Evolutionary conservation across 2,329 filamentous ascomycete genomes (phyloP).

Genomic region (Colletotrichum truncatum): DNA sequence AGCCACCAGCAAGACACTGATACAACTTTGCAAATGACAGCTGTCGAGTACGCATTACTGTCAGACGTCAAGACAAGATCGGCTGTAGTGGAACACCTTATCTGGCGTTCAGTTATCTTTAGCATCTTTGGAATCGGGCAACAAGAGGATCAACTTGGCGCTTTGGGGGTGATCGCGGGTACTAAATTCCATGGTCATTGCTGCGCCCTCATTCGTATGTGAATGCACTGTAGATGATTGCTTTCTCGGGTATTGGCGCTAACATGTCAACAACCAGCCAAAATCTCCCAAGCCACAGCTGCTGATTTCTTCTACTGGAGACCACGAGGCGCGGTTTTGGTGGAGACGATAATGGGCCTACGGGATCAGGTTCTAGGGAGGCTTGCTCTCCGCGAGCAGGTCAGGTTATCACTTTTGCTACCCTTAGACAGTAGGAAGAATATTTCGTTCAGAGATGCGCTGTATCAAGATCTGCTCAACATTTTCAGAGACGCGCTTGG

Average conservation of each 20-base stretch:
- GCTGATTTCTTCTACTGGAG: not conserved
- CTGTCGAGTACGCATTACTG: not conserved
- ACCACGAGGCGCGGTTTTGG: not conserved
- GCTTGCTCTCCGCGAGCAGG: not conserved
- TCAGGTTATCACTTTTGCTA: not conserved
- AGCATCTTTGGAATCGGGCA: not conserved
- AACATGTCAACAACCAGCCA: not conserved
- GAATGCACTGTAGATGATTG: not conserved
- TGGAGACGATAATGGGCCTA: not conserved
- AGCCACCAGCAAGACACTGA: not conserved
- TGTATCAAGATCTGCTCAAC: not conserved
- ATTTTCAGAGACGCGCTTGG: not conserved
- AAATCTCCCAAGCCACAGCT: not conserved
- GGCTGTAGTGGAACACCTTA: not conserved
- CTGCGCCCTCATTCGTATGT: not conserved
- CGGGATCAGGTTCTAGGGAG: not conserved
- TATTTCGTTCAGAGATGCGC: fast-evolving
- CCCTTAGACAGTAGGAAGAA: not conserved
- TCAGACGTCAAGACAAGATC: not conserved
- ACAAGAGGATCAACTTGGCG: not conserved
- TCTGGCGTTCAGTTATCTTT: not conserved
- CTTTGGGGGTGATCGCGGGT: not conserved
- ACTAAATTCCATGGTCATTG: not conserved
- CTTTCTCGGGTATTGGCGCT: not conserved
- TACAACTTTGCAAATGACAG: not conserved